A percentile compares a stretch with the other conserved stretches of the same genome.
phyloP scores from a whole-genome alignment of 208 protist genomes.

The Zelonia costaricensis region DNA sequence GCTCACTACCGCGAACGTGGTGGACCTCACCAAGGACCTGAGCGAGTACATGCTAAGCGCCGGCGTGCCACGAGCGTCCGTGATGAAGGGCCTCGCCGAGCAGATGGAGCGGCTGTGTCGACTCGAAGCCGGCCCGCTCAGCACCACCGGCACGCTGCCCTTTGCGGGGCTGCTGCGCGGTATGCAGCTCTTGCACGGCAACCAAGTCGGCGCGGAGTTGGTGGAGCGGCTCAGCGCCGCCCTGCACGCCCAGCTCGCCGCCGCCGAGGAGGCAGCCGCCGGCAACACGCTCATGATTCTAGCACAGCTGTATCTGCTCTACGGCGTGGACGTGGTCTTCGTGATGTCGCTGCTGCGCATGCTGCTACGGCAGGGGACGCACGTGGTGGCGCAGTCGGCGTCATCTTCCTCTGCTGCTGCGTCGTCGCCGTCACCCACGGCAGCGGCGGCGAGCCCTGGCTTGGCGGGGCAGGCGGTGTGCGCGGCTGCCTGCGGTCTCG shows the following conservation, averaged over 20 bases:
- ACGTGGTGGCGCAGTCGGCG: conserved; percentile 14
- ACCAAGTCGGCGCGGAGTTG: conserved; percentile 64
- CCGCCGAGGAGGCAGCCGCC: conserved; percentile 49
- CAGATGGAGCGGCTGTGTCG: conserved; percentile 62
- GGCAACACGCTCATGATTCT: conserved; percentile 68
- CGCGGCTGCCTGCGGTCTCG: conserved; percentile 58
- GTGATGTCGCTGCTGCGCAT: conserved; percentile 54
- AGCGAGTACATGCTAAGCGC: conserved; percentile 40
- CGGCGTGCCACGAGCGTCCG: conserved; percentile 50
- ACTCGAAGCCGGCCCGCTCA: conserved; percentile 56
- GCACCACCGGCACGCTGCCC: conserved; percentile 57
- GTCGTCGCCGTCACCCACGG: neutral
- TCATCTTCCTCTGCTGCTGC: too few relatives aligned
- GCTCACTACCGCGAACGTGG: conserved; percentile 78
- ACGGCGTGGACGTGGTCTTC: conserved; percentile 65
- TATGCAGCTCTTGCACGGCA: conserved; percentile 75
- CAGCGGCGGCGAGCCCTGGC: neutral
- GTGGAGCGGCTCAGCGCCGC: conserved; percentile 51
- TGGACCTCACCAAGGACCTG: conserved; percentile 60
- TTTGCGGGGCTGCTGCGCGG: conserved; percentile 79
- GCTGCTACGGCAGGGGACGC: conserved; percentile 33
- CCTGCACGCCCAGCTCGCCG: conserved; percentile 50
- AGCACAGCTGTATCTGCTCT: conserved; percentile 71
- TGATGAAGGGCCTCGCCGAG: conserved; percentile 51
- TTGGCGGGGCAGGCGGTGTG: conserved; percentile 29